These are phyloP conservation scores for Hygrocybe punicea DNA, from an alignment of 768 basidiomycete species.

Conservation along the genomic window DNA sequence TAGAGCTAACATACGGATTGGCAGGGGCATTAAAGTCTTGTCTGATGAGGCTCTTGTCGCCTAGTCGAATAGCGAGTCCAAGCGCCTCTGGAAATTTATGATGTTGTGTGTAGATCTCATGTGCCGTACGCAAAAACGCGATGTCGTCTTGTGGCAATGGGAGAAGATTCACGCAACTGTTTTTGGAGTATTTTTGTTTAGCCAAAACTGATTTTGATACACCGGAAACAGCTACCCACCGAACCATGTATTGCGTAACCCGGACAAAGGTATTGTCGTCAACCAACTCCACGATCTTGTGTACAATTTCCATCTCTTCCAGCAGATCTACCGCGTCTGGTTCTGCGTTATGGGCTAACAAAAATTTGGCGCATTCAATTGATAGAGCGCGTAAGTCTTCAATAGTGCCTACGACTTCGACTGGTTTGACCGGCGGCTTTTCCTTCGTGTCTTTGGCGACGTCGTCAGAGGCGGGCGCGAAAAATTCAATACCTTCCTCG, in stretches of 20 bases:
- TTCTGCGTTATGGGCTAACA: conserved; percentile 92
- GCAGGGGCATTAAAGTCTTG: conserved; percentile 87
- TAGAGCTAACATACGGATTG: conserved; percentile 62
- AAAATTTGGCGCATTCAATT: conserved; percentile 81
- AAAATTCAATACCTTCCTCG: conserved; percentile 31
- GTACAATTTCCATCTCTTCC: conserved; percentile 88
- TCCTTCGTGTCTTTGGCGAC: conserved; percentile 31
- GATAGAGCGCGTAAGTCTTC: conserved; percentile 77
- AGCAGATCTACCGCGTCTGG: conserved; percentile 96
- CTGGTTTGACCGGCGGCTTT: conserved; percentile 31
- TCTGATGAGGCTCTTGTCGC: conserved; percentile 73
- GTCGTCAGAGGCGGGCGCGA: conserved; percentile 21
- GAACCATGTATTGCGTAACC: conserved; percentile 95
- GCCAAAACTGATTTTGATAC: background rate
- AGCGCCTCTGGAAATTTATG: conserved; percentile 90
- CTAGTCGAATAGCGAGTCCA: conserved; percentile 77
- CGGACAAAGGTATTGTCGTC: conserved; percentile 85
- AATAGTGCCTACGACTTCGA: conserved; percentile 51
- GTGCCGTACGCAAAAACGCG: conserved; percentile 83
- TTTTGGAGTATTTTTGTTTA: conserved; percentile 26
- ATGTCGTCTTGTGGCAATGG: conserved; percentile 85
- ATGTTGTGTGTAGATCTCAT: conserved; percentile 83
- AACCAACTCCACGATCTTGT: conserved; percentile 70
- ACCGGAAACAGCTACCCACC: conserved; percentile 45
- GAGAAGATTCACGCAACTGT: conserved; percentile 86